phyloP scores from a whole-genome alignment of 768 basidiomycete species.

The Russula emetica region DNA sequence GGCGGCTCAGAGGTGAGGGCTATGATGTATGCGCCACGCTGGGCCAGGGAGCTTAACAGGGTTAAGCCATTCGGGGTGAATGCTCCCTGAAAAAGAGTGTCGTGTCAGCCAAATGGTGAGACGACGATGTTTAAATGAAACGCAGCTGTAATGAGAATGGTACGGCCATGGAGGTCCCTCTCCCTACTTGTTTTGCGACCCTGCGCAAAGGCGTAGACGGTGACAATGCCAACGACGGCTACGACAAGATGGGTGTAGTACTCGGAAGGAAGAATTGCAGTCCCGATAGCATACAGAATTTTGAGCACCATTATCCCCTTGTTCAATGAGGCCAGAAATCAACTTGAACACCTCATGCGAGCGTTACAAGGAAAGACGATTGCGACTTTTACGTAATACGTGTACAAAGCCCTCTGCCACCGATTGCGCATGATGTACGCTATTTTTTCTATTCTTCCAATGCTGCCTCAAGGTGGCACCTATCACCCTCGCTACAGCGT shows the following conservation, averaged over 20 bases:
- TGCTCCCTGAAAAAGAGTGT: conserved; percentile 48
- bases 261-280: conserved; percentile 48
- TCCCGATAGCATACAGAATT: conserved; percentile 39
- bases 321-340: neutral
- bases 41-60: conserved; percentile 59
- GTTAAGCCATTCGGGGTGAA: conserved; percentile 73
- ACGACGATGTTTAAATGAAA: conserved; percentile 9
- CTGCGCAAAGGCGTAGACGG: conserved; percentile 58
- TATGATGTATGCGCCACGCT: conserved; percentile 75
- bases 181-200: conserved; percentile 69
- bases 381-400: neutral
- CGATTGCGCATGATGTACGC: too few relatives aligned
- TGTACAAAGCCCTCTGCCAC: too few relatives aligned
- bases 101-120: neutral
- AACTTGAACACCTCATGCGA: neutral
- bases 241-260: conserved; percentile 54
- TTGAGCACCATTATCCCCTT: conserved; percentile 52
- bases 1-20: conserved; percentile 62
- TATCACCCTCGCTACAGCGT: neutral
- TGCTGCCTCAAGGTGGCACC: neutral
- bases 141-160: conserved; percentile 66
- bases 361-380: too few relatives aligned
- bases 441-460: neutral
- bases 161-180: conserved; percentile 67
- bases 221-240: conserved; percentile 42